Evolutionary conservation across 2,329 filamentous ascomycete genomes (phyloP).

Genomic region (Fusarium torreyae): DNA sequence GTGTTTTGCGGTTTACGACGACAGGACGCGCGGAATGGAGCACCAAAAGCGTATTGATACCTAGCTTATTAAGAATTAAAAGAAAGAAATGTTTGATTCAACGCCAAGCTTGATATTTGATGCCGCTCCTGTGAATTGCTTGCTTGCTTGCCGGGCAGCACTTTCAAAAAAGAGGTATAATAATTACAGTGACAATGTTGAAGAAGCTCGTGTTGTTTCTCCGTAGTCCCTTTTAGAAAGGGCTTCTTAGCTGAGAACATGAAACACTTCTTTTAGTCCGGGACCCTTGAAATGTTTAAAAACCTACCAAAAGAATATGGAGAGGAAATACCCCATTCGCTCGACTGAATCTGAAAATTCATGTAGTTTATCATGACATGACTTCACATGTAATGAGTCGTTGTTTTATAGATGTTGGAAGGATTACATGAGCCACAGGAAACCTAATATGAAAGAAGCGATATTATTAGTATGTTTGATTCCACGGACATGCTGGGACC

Average conservation of each 20-base stretch:
- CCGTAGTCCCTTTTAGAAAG: neutral
- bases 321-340: neutral
- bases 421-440: neutral
- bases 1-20: neutral
- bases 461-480: neutral
- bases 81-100: neutral
- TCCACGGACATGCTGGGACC: neutral
- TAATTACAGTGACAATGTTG: too few relatives aligned
- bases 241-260: neutral
- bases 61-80: neutral
- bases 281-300: neutral
- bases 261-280: neutral
- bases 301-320: neutral
- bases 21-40: neutral
- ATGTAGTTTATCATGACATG: neutral
- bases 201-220: neutral
- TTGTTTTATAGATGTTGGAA: neutral
- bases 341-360: neutral
- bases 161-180: too few relatives aligned
- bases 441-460: neutral
- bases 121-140: too few relatives aligned
- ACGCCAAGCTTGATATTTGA: too few relatives aligned
- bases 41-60: slow-evolving; percentile 4
- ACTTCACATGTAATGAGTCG: too few relatives aligned
- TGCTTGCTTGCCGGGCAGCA: too few relatives aligned